Evolutionary conservation across 441 rosid species (phyloP).

Genomic region (Populus hybrid): DNA sequence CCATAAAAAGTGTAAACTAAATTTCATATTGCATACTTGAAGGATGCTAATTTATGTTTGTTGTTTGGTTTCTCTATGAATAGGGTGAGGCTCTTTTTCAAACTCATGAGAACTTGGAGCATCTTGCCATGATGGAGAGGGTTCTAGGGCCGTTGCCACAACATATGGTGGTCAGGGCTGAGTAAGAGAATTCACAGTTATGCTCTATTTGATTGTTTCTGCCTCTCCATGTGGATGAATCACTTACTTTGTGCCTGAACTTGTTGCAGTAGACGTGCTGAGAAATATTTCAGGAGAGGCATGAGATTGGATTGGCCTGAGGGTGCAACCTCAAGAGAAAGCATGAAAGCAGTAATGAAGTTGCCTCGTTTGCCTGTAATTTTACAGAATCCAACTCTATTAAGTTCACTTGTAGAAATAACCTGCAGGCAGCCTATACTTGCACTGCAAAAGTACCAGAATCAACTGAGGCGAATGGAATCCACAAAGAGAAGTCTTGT

Average conservation of each 20-base stretch:
- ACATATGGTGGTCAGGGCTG: conserved; percentile 67
- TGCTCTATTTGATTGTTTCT: conserved; percentile 15
- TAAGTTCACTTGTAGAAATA: neutral
- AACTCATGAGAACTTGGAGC: conserved; percentile 92
- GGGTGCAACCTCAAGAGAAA: conserved; percentile 78
- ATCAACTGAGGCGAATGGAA: neutral
- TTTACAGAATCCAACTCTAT: neutral
- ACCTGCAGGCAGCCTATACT: neutral
- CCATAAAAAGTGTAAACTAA: neutral
- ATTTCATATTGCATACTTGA: neutral
- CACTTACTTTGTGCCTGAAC: conserved; percentile 19
- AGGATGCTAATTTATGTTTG: neutral
- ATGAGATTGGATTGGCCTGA: conserved; percentile 85
- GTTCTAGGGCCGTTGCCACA: conserved; percentile 76
- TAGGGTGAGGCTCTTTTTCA: conserved; percentile 95
- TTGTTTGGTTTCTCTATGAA: neutral
- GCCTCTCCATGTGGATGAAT: neutral
- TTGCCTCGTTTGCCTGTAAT: conserved; percentile 71
- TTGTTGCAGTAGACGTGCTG: conserved; percentile 68
- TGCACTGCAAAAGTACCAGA: neutral
- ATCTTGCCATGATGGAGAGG: conserved; percentile 48
- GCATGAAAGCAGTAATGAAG: conserved; percentile 81
- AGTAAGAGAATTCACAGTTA: conserved; percentile 42
- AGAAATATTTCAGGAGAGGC: conserved; percentile 74
- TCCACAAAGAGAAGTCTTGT: neutral